phyloP scores from a whole-genome alignment of 2,329 filamentous ascomycete species.

The Cladobotryum protrusum region DNA sequence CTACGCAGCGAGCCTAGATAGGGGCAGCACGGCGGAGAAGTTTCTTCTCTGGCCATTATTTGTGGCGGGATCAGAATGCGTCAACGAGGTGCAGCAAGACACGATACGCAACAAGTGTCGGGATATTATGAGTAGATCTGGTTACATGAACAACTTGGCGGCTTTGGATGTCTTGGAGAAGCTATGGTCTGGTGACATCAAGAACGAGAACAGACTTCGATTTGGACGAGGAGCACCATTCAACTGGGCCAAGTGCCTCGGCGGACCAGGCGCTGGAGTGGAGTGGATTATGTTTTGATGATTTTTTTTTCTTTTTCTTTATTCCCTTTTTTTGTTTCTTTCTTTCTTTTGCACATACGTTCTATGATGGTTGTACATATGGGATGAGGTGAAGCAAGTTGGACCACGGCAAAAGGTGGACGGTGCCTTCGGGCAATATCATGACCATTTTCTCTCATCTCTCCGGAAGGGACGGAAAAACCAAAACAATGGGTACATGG shows the following conservation, averaged over 20 bases:
- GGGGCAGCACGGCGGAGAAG: conserved; percentile 69
- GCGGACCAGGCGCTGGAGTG: conserved; percentile 49
- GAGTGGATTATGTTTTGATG: conserved; percentile 62
- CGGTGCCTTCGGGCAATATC: no score
- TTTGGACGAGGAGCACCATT: conserved; percentile 43
- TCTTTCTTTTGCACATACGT: no score
- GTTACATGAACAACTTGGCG: conserved; percentile 89
- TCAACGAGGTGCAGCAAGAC: conserved; percentile 70
- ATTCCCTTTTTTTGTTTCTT: no score
- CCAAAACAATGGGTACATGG: no score
- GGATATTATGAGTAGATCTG: conserved; percentile 81
- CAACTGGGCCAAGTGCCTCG: conserved; percentile 53
- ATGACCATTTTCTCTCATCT: no score
- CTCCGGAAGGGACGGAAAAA: no score
- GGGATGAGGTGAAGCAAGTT: no score
- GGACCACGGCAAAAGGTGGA: not conserved
- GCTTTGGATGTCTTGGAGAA: conserved; percentile 80
- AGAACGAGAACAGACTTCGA: conserved; percentile 29
- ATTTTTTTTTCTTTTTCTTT: no score
- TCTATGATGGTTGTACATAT: no score
- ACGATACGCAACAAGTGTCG: conserved; percentile 74
- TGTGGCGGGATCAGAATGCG: conserved; percentile 82
- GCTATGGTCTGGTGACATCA: conserved; percentile 61
- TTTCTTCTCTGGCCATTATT: conserved; percentile 93
- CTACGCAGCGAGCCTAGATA: conserved; percentile 73